Percentiles rank a stretch among this genome's conserved stretches.
phyloP scores from a whole-genome alignment of 495 filamentous ascomycete species.

The Glarea lozoyensis region DNA sequence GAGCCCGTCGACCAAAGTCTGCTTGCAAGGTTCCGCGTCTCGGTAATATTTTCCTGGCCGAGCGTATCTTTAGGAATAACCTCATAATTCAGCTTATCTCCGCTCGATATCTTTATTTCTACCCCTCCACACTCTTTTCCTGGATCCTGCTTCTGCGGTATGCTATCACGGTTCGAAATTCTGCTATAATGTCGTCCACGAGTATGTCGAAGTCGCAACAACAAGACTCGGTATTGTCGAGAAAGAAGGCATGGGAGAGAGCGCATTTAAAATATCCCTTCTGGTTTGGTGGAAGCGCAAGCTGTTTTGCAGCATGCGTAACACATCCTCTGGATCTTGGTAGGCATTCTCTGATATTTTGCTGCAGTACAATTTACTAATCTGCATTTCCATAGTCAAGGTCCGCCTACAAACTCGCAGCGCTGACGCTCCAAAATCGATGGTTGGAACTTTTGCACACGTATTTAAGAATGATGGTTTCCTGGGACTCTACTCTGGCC shows the following conservation, averaged over 20 bases:
- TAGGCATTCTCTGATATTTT: constrained; percentile 22
- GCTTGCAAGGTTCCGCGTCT: too few relatives aligned
- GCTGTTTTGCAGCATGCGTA: constrained; percentile 78
- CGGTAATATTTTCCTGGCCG: not conserved
- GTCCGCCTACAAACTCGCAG: constrained; percentile 82
- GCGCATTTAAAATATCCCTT: constrained; percentile 59
- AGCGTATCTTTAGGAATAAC: not conserved
- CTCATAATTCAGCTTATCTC: too few relatives aligned
- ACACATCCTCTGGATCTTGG: constrained; percentile 86
- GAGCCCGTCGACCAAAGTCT: too few relatives aligned
- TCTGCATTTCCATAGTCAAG: too few relatives aligned
- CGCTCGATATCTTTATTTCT: too few relatives aligned
- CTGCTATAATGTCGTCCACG: constrained; percentile 18
- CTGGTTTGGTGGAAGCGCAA: constrained; percentile 92
- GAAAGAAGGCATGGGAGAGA: constrained; percentile 27
- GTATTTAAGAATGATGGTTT: constrained; percentile 56
- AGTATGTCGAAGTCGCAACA: constrained; percentile 18
- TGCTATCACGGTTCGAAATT: too few relatives aligned
- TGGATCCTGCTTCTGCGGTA: too few relatives aligned
- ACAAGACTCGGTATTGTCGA: constrained; percentile 4
- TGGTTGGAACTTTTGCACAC: constrained; percentile 75
- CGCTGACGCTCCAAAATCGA: constrained; percentile 55
- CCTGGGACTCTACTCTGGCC: constrained; percentile 72
- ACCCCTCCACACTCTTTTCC: too few relatives aligned
- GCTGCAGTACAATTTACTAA: constrained; percentile 14